phyloP scores from a whole-genome alignment of 371 early-diverging fungal genomes.

The Mucor piriformis region DNA sequence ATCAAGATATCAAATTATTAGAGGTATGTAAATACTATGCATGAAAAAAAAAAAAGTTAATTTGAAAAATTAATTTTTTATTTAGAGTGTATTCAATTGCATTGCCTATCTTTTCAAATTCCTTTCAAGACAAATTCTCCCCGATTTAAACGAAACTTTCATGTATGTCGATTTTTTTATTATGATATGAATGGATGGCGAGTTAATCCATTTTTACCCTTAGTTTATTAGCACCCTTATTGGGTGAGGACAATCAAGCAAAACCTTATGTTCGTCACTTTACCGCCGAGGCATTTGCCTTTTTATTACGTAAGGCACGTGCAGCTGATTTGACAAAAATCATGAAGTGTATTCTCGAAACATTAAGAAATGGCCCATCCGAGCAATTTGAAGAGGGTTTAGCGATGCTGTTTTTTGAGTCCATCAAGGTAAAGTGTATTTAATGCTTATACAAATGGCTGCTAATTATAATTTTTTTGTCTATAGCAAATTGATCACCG shows the following conservation, averaged over 20 bases:
- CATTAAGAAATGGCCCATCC: conserved; percentile 52
- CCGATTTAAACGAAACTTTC: conserved; percentile 74
- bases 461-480: not conserved
- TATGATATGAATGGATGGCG: not conserved
- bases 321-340: conserved; percentile 59
- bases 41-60: not conserved
- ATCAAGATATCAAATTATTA: conserved; percentile 70
- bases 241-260: conserved; percentile 67
- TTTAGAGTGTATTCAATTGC: conserved; percentile 79
- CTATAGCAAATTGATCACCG: conserved; percentile 58
- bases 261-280: conserved; percentile 85
- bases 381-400: conserved; percentile 73
- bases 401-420: conserved; percentile 79
- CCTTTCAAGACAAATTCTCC: conserved; percentile 68
- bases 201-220: not conserved
- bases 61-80: not conserved
- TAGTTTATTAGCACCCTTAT: conserved; percentile 26
- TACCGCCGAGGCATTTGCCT: conserved; percentile 91
- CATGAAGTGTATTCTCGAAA: conserved; percentile 60
- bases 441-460: not conserved
- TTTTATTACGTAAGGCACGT: conserved; percentile 79
- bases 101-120: conserved; percentile 92
- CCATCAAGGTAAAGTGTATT: conserved; percentile 61
- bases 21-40: conserved; percentile 56
- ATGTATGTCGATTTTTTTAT: conserved; percentile 35